Evolutionary conservation across 371 early-diverging fungal species (phyloP).

Genomic region (Rhizopus delemar): DNA sequence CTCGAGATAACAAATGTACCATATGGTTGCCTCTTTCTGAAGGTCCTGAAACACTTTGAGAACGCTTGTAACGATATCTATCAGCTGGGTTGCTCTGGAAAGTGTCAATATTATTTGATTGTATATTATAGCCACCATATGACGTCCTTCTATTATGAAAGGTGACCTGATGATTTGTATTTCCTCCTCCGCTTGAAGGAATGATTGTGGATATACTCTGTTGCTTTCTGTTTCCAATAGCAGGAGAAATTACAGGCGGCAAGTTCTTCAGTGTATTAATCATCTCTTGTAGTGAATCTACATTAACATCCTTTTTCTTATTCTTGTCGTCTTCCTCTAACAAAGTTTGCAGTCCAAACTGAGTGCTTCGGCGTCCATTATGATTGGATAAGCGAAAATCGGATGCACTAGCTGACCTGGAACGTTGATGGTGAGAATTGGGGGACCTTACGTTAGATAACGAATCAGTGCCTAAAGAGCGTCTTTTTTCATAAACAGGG

Average conservation of each 20-base stretch:
- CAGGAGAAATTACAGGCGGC: slow-evolving; percentile 2
- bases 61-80: slow-evolving; percentile 24
- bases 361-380: slow-evolving; percentile 19
- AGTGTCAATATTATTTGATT: slow-evolving; percentile 15
- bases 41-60: slow-evolving; percentile 11
- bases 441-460: slow-evolving; percentile 9
- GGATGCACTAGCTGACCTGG: slow-evolving; percentile 46
- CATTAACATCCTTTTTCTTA: slow-evolving; percentile 22
- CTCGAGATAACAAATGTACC: slow-evolving; percentile 15
- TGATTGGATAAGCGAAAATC: slow-evolving; percentile 20
- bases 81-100: slow-evolving; percentile 8
- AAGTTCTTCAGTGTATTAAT: slow-evolving; percentile 25
- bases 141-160: slow-evolving; percentile 27
- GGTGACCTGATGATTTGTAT: slow-evolving; percentile 17
- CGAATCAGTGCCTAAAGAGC: slow-evolving; percentile 17
- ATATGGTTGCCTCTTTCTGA: not conserved
- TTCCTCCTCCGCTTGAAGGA: slow-evolving; percentile 15
- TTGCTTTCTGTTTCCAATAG: slow-evolving; percentile 43
- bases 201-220: slow-evolving; percentile 37
- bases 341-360: slow-evolving; percentile 35
- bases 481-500: slow-evolving; percentile 25
- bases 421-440: slow-evolving; percentile 40
- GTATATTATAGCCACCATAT: slow-evolving; percentile 29
- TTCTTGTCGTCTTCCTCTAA: slow-evolving; percentile 31
- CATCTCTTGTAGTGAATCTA: slow-evolving; percentile 6